Base-by-base conservation (phyloP, 352 stramenopile species). In the Phytopythium chamaehyphon region DNA sequence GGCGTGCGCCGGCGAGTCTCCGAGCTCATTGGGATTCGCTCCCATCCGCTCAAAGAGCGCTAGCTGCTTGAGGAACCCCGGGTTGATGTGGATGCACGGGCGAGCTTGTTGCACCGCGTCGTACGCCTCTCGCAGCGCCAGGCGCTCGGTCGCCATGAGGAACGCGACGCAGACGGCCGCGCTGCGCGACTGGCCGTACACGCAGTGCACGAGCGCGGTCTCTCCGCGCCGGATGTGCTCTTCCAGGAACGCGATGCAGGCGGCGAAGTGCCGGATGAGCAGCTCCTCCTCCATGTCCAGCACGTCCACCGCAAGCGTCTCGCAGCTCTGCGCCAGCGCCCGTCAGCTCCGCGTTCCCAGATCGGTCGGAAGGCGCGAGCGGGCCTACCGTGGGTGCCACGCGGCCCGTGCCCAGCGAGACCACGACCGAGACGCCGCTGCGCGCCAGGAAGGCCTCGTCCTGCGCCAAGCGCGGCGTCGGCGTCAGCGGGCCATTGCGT, bases 51-150 rank as follows among this genome's bases (percentile, higher is more conserved):
- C 49, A 47, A 89, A 92, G 3, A 91, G 57, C 35, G 83, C 72
- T 19, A 93, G 53, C 47, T 93, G 83, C 8, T 62, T 51, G 14
- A 93, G 57, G 36, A 93, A 93, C 0, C 83, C 79, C 23, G 69
- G 38, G 42, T 93, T 93, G 47, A 93, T 90, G 49, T 77, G 75
- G 46, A 92, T 90, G 44, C 83, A 93, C 16, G 76, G 73, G 10
- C 83, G 62, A 48, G 78, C 78, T 38, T 48, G 44, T 31, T 87
- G 69, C 38, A 93, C 80, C 6, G 61, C 43, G 26, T 86, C 59
- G 51, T 88, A 93, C 15, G 73, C 76, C 22, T 68, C 68, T 14
- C 58, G 26, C 33, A 90, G 50, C 26, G 69, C 47, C 44, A 86
- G 47, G 12, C 48, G 52, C 33, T 59, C 59, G 10, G 48, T 59